These are phyloP conservation scores for Colletotrichum falcatum DNA, from an alignment of 2,329 filamentous ascomycete genomes.

Conservation along the genomic window DNA sequence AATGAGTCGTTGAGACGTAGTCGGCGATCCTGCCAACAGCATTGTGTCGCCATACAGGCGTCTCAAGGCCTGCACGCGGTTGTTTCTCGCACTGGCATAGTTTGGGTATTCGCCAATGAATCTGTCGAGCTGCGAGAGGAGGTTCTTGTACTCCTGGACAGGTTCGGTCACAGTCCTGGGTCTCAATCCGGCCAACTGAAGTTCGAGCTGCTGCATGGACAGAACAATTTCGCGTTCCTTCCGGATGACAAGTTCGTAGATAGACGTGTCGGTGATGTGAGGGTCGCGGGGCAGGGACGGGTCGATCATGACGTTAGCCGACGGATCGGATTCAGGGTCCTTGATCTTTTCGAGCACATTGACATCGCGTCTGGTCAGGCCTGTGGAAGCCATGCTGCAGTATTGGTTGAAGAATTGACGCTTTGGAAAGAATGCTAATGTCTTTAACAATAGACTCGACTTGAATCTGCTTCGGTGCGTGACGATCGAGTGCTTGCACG, in stretches of 20 bases:
- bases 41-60: constrained; percentile 72
- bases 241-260: constrained; percentile 64
- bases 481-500: neutral
- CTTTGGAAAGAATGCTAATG: constrained; percentile 11
- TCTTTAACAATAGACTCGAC: neutral
- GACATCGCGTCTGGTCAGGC: constrained; percentile 69
- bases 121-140: constrained; percentile 62
- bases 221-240: constrained; percentile 66
- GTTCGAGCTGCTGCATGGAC: constrained; percentile 66
- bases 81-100: constrained; percentile 81
- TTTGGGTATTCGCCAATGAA: constrained; percentile 69
- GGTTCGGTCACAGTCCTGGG: constrained; percentile 54
- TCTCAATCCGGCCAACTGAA: constrained; percentile 60
- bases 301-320: constrained; percentile 66
- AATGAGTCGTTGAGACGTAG: constrained; percentile 57
- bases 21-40: constrained; percentile 57
- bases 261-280: constrained; percentile 61
- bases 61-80: constrained; percentile 76
- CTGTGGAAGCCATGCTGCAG: constrained; percentile 58
- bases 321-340: constrained; percentile 73
- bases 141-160: constrained; percentile 59
- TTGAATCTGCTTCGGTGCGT: constrained; percentile 1
- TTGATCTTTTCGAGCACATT: constrained; percentile 75
- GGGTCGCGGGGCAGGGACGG: constrained; percentile 67
- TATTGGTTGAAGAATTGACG: neutral